Conservation (phyloP, 306 rosid genomes). For the Benincasa hispida region DNA sequence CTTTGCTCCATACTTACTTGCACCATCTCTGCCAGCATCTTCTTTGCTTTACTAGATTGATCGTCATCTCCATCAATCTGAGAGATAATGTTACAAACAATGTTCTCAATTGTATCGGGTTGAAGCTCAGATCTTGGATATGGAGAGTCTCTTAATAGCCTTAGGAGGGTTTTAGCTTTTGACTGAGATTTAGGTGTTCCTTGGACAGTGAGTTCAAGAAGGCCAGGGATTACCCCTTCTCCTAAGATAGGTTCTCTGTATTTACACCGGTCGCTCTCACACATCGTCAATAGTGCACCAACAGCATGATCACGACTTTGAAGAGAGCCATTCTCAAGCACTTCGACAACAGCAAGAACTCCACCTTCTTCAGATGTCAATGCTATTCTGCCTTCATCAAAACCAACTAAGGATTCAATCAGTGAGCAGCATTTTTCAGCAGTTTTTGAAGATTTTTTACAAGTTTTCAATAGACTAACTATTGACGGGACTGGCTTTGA, state of each 20-base stretch:
- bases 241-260: slow-evolving; percentile 83
- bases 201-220: slow-evolving; percentile 93
- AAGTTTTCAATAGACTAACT: slow-evolving; percentile 46
- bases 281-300: slow-evolving; percentile 73
- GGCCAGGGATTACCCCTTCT: slow-evolving; percentile 96
- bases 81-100: slow-evolving; percentile 82
- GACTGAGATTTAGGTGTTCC: slow-evolving; percentile 85
- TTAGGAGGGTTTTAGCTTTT: slow-evolving; percentile 62
- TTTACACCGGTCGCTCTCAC: slow-evolving; percentile 69
- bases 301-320: slow-evolving; percentile 87
- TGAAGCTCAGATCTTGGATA: slow-evolving; percentile 69
- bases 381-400: slow-evolving; percentile 58
- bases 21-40: slow-evolving; percentile 96
- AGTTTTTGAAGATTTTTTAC: slow-evolving; percentile 77
- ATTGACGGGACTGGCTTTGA: slow-evolving; percentile 57
- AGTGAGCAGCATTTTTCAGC: slow-evolving; percentile 83
- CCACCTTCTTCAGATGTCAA: slow-evolving; percentile 86
- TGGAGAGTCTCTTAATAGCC: slow-evolving; percentile 69
- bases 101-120: slow-evolving; percentile 85
- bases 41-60: slow-evolving; percentile 80
- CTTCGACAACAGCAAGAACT: slow-evolving; percentile 84
- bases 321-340: slow-evolving; percentile 73
- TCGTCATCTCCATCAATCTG: slow-evolving; percentile 88
- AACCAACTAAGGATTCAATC: slow-evolving; percentile 67
- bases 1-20: slow-evolving; percentile 99